Evolutionary conservation across 2,329 filamentous ascomycete genomes (phyloP).

Genomic region (Sphaerulina musiva): DNA sequence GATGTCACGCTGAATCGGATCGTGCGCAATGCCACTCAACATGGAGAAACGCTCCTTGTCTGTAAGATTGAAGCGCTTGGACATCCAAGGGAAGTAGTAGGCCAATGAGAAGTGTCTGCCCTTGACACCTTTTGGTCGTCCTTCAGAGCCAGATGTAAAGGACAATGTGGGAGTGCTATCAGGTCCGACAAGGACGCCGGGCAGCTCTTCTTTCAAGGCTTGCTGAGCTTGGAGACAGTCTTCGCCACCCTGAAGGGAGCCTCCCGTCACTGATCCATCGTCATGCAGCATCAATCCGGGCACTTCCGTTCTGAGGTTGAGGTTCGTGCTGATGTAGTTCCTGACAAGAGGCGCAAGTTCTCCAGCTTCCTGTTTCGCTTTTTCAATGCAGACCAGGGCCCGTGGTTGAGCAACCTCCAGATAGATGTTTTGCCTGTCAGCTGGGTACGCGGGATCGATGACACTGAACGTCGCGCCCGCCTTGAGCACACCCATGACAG

Average conservation of each 20-base stretch:
- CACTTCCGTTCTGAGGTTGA: conserved; percentile 66
- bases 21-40: conserved; percentile 76
- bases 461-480: conserved; percentile 56
- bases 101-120: conserved; percentile 81
- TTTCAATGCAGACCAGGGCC: conserved; percentile 65
- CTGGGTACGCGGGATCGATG: conserved; percentile 76
- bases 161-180: conserved; percentile 71
- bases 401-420: conserved; percentile 71
- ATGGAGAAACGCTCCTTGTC: conserved; percentile 71
- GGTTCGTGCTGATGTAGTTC: conserved; percentile 64
- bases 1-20: conserved; percentile 63
- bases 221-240: conserved; percentile 59
- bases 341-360: conserved; percentile 54
- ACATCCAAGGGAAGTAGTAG: conserved; percentile 92
- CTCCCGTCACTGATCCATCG: conserved; percentile 66
- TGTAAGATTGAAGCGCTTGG: conserved; percentile 67
- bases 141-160: conserved; percentile 61
- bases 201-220: conserved; percentile 49
- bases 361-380: conserved; percentile 63
- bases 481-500: conserved; percentile 67
- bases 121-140: conserved; percentile 74
- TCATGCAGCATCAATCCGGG: conserved; percentile 66
- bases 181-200: conserved; percentile 73
- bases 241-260: conserved; percentile 51
- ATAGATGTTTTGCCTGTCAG: conserved; percentile 73